Percentiles rank a stretch among this genome's conserved stretches.
Conservation (phyloP, 1,284 basidiomycete species). For the Ceratobasidium sp. region DNA sequence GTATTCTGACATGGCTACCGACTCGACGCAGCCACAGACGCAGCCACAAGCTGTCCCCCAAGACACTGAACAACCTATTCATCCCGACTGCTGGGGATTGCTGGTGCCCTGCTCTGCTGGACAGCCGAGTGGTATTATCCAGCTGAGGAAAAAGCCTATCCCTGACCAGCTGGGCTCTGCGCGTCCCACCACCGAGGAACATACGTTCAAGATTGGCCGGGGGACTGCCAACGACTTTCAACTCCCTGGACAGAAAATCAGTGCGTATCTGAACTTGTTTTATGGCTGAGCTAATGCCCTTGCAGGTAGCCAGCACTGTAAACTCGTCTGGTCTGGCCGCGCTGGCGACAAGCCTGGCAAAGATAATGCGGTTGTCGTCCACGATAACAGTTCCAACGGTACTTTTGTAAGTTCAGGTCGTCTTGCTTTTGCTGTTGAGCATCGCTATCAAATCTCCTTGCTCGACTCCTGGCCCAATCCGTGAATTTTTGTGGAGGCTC, state of each 20-base stretch:
- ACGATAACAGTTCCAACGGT: constrained; percentile 81
- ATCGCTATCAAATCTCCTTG: not conserved
- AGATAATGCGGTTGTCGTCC: constrained; percentile 60
- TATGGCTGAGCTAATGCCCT: not conserved
- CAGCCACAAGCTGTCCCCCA: constrained; percentile 12
- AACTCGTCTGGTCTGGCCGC: constrained; percentile 4
- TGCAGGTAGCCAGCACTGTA: constrained; percentile 32
- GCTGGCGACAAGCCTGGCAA: constrained; percentile 14
- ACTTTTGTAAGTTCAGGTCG: constrained; percentile 69
- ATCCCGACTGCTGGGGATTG: constrained; percentile 35
- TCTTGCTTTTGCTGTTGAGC: not conserved
- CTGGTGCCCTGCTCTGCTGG: constrained; percentile 17
- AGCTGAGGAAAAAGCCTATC: not conserved
- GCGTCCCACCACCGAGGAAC: not conserved
- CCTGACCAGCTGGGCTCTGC: not conserved
- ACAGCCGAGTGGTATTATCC: constrained; percentile 25
- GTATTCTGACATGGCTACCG: constrained; percentile 5
- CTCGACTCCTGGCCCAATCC: not conserved
- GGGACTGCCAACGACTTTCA: constrained; percentile 9
- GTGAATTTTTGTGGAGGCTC: not conserved
- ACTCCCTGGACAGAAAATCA: constrained; percentile 26
- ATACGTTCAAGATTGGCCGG: constrained; percentile 24
- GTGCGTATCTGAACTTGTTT: not conserved
- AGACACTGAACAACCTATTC: not conserved
- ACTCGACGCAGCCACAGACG: constrained; percentile 32